phyloP scores from a whole-genome alignment of 2,329 filamentous ascomycete genomes.

The Penicillium sp. region DNA sequence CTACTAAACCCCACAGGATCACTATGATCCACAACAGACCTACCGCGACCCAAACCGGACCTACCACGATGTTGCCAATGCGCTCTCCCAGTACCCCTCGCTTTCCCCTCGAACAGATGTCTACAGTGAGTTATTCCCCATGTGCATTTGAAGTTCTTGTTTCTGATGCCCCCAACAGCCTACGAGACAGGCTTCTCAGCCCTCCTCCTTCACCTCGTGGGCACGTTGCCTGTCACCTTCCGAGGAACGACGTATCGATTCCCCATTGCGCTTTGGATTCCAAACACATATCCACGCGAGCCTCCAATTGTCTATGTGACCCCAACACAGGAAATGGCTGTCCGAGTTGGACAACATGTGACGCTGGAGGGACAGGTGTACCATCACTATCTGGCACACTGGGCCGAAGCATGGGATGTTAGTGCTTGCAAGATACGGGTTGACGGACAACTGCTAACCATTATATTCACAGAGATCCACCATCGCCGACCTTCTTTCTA shows the following conservation, averaged over 20 bases:
- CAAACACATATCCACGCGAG: slow-evolving; percentile 82
- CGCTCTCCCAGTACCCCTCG: slow-evolving; percentile 74
- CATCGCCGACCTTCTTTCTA: slow-evolving; percentile 75
- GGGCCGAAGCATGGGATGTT: slow-evolving; percentile 88
- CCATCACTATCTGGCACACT: slow-evolving; percentile 90
- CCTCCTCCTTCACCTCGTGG: slow-evolving; percentile 78
- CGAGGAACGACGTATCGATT: slow-evolving; percentile 87
- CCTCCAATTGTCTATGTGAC: slow-evolving; percentile 85
- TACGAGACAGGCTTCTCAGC: slow-evolving; percentile 85
- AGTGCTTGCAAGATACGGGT: slow-evolving; percentile 40
- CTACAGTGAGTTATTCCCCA: slow-evolving; percentile 66
- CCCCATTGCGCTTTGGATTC: slow-evolving; percentile 88
- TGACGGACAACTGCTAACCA: not conserved
- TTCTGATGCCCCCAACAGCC: slow-evolving; percentile 51
- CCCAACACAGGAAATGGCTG: slow-evolving; percentile 81
- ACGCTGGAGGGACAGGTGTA: slow-evolving; percentile 91
- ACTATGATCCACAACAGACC: slow-evolving; percentile 60
- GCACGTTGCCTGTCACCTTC: slow-evolving; percentile 88
- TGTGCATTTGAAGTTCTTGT: slow-evolving; percentile 17
- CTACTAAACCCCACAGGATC: slow-evolving; percentile 29
- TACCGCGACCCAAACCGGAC: slow-evolving; percentile 90
- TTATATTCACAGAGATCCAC: slow-evolving; percentile 65
- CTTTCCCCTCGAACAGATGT: slow-evolving; percentile 87
- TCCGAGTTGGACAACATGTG: slow-evolving; percentile 91
- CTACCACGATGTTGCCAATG: slow-evolving; percentile 85